phyloP scores from a whole-genome alignment of 768 basidiomycete species.

The Boletus insuetus region DNA sequence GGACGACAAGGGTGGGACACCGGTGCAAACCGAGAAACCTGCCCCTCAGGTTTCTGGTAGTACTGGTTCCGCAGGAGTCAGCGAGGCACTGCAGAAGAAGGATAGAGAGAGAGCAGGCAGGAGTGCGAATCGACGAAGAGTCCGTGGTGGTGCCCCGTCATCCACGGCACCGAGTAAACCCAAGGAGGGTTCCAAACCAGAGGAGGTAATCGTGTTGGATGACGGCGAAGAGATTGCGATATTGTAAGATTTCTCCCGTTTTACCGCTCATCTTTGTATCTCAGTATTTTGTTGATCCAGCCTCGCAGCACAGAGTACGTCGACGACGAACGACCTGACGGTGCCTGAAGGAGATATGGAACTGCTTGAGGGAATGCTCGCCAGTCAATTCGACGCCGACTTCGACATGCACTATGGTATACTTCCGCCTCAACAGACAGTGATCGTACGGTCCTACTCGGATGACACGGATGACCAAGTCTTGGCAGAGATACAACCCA shows the following conservation, averaged over 20 bases:
- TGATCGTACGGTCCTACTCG: slow-evolving; percentile 83
- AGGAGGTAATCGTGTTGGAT: slow-evolving; percentile 16
- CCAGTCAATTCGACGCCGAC: slow-evolving; percentile 43
- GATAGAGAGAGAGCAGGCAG: slow-evolving; percentile 61
- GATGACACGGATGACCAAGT: slow-evolving; percentile 92
- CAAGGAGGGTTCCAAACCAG: slow-evolving; percentile 7
- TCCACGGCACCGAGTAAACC: slow-evolving; percentile 7
- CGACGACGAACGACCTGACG: slow-evolving; percentile 13
- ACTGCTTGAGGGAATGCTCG: slow-evolving; percentile 24
- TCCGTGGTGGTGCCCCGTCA: slow-evolving; percentile 67
- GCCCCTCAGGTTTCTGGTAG: slow-evolving; percentile 15
- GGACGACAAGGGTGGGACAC: slow-evolving; percentile 6
- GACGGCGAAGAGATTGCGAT: slow-evolving; percentile 45
- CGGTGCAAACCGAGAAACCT: not conserved
- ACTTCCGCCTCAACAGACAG: slow-evolving; percentile 70
- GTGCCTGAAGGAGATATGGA: slow-evolving; percentile 20
- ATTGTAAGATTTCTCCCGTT: slow-evolving; percentile 46
- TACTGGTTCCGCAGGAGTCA: slow-evolving; percentile 37
- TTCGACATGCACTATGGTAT: slow-evolving; percentile 83
- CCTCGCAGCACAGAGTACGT: slow-evolving; percentile 16
- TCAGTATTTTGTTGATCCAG: slow-evolving; percentile 5
- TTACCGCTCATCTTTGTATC: not conserved
- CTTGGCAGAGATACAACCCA: slow-evolving; percentile 81
- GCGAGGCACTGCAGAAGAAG: slow-evolving; percentile 77
- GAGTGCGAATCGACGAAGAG: slow-evolving; percentile 62